A percentile compares a stretch with the other conserved stretches of the same genome.
Conservation (phyloP, 2,329 filamentous ascomycete species). For the Neofusicoccum parvum region DNA sequence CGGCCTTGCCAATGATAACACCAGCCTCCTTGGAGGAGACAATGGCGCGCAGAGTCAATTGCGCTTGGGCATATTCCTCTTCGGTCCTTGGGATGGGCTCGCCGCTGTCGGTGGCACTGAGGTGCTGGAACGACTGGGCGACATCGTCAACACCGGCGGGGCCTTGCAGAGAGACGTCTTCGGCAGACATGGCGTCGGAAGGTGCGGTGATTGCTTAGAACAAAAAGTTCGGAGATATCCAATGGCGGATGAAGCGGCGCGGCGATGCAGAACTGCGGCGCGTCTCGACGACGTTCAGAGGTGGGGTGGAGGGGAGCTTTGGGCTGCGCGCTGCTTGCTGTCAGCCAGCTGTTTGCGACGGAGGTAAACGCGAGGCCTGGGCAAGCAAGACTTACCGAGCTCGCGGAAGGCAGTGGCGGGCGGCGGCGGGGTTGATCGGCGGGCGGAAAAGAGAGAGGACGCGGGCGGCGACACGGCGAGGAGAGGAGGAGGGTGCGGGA, state of each 20-base stretch:
- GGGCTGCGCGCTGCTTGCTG: conserved; percentile 1
- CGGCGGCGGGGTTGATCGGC: conserved; percentile 17
- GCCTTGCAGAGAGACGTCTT: conserved; percentile 36
- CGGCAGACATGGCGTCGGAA: conserved; percentile 43
- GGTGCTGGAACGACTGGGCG: conserved; percentile 45
- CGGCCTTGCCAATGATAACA: conserved; percentile 97
- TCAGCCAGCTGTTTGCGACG: conserved; percentile 17
- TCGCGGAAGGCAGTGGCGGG: conserved; percentile 19
- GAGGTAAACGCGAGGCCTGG: background rate
- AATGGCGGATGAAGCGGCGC: conserved; percentile 4
- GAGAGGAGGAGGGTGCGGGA: conserved; percentile 9
- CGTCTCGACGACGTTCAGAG: conserved; percentile 1
- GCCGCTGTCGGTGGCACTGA: conserved; percentile 60
- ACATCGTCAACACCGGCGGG: conserved; percentile 40
- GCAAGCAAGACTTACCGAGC: conserved; percentile 21
- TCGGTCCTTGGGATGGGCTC: conserved; percentile 87
- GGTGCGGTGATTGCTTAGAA: conserved; percentile 15
- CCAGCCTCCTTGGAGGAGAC: conserved; percentile 98
- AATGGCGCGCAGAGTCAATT: conserved; percentile 93
- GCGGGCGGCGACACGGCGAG: background rate
- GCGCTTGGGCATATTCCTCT: conserved; percentile 91
- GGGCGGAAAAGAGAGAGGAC: conserved; percentile 2
- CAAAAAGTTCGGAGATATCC: conserved; percentile 12
- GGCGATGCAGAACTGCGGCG: conserved; percentile 14
- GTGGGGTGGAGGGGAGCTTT: background rate